A percentile compares a stretch with the other conserved stretches of the same genome.
These are phyloP conservation scores for Citrullus colocynthis DNA, from an alignment of 306 rosid genomes.

Conservation along the genomic window DNA sequence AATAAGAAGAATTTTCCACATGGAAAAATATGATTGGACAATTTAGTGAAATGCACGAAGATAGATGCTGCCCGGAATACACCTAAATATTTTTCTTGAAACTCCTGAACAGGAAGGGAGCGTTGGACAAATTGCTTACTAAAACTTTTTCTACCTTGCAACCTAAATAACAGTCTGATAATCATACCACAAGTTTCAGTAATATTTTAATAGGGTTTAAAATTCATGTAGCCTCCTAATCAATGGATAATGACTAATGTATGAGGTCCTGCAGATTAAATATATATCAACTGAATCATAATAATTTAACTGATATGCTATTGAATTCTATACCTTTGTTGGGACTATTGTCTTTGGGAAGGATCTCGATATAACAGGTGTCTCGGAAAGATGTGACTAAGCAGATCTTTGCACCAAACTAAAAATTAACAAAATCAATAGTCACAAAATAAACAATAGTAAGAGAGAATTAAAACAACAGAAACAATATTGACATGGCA, in stretches of 20 bases:
- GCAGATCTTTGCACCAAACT: constrained; percentile 85
- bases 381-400: constrained; percentile 87
- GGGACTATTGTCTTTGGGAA: constrained; percentile 59
- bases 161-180: not conserved
- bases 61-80: no score
- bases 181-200: not conserved
- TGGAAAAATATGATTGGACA: no score
- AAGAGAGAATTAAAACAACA: not conserved
- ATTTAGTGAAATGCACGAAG: no score
- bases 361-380: constrained; percentile 79
- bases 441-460: not conserved
- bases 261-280: not conserved
- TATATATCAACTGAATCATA: not conserved
- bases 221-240: not conserved
- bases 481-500: not conserved
- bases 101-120: not conserved
- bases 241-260: not conserved
- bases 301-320: not conserved
- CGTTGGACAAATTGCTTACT: not conserved
- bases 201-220: not conserved
- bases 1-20: no score
- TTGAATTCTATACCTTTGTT: constrained; percentile 39
- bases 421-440: constrained; percentile 13
- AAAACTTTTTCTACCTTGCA: not conserved
- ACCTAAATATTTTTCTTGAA: not conserved